Percentiles rank a stretch among this genome's conserved stretches.
Evolutionary conservation across 129 eudicot genomes (phyloP).

Genomic region (Cynara cardunculus): DNA sequence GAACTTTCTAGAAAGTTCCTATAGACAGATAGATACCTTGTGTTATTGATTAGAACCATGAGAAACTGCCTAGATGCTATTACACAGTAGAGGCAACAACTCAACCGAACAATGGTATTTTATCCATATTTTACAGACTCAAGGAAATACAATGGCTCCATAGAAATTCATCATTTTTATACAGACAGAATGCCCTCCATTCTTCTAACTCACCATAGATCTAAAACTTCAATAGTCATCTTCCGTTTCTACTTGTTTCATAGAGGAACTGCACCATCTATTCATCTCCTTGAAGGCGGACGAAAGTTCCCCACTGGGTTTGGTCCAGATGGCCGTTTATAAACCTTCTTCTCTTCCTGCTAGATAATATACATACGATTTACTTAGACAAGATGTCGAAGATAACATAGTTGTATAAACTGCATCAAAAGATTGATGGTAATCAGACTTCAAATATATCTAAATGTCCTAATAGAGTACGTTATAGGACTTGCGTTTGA

Average conservation of each 20-base stretch:
- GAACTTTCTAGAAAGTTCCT: neutral
- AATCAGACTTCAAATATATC: neutral
- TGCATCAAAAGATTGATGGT: neutral
- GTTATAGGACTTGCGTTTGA: neutral
- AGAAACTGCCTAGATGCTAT: conserved; percentile 18
- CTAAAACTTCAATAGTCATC: neutral
- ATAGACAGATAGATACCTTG: neutral
- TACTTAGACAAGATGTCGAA: neutral
- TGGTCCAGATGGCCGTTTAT: conserved; percentile 66
- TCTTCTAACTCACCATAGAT: conserved; percentile 5
- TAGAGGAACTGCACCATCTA: conserved; percentile 7
- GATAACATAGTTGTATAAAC: neutral
- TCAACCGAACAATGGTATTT: conserved; percentile 8
- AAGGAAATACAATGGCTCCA: conserved; percentile 11
- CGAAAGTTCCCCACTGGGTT: conserved; percentile 54
- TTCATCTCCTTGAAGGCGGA: conserved; percentile 51
- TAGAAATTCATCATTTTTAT: conserved; percentile 1
- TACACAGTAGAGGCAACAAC: conserved; percentile 21
- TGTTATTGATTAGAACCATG: conserved; percentile 7
- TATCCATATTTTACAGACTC: conserved; percentile 11
- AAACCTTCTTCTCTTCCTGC: conserved; percentile 37
- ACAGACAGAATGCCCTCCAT: conserved; percentile 18
- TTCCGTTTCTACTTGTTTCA: conserved; percentile 12
- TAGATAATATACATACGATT: neutral
- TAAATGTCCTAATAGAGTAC: neutral